Evolutionary conservation across 441 rosid species (phyloP).

Genomic region (Bruguiera hainesii): DNA sequence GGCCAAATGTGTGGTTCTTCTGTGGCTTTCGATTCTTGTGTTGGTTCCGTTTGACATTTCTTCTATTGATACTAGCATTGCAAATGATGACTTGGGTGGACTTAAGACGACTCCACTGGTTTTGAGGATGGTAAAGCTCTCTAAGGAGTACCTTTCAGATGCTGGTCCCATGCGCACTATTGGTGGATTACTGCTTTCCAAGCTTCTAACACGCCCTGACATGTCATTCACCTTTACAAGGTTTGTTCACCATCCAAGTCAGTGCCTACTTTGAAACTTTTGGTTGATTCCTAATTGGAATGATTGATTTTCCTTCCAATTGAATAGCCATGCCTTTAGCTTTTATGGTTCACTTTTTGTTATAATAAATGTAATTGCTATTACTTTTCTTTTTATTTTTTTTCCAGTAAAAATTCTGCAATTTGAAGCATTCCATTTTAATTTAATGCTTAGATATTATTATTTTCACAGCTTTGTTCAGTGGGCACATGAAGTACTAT

Average conservation of each 20-base stretch:
- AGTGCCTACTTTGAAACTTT: conserved; percentile 1
- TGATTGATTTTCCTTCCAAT: too few species aligned
- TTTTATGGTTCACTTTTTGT: too few species aligned
- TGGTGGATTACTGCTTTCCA: conserved; percentile 74
- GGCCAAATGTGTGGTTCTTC: conserved; percentile 74
- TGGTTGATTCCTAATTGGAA: background rate
- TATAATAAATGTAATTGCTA: background rate
- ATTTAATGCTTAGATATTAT: conserved; percentile 9
- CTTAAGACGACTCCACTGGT: conserved; percentile 70
- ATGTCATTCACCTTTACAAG: conserved; percentile 78
- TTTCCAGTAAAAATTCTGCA: background rate
- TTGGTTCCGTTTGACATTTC: conserved; percentile 93
- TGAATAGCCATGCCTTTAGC: too few species aligned
- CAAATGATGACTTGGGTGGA: conserved; percentile 35
- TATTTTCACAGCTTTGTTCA: conserved; percentile 59
- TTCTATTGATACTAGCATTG: conserved; percentile 79
- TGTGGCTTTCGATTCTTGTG: conserved; percentile 97
- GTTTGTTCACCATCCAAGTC: conserved; percentile 29
- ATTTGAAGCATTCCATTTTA: too few species aligned
- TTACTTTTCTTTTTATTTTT: background rate
- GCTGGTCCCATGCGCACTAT: conserved; percentile 95
- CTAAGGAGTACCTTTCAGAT: conserved; percentile 77
- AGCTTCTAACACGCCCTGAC: conserved; percentile 88
- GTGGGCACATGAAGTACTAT: conserved; percentile 80
- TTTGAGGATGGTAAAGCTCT: conserved; percentile 61